A percentile compares a stretch with the other conserved stretches of the same genome.
phyloP scores from a whole-genome alignment of 2,329 filamentous ascomycete genomes.

The Bipolaris victoriae region DNA sequence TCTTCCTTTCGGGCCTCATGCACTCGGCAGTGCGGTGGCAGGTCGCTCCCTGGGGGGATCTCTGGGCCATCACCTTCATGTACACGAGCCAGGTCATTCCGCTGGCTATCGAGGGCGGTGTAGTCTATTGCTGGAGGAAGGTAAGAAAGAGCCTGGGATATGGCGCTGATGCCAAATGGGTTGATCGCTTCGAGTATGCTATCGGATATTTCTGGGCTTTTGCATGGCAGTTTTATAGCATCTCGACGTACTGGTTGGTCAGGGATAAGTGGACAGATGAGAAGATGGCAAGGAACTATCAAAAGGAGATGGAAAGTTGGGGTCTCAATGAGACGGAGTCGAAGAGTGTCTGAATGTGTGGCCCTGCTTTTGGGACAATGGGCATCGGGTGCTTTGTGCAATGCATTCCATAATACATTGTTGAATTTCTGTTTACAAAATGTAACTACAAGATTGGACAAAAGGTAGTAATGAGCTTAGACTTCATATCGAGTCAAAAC shows the following conservation, averaged over 20 bases:
- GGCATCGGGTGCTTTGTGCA: neutral
- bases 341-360: neutral
- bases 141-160: conserved; percentile 3
- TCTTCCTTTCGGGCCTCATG: conserved; percentile 23
- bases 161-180: neutral
- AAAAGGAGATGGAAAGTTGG: neutral
- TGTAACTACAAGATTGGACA: too few relatives aligned
- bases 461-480: too few relatives aligned
- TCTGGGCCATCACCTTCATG: conserved; percentile 22
- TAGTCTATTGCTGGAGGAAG: conserved; percentile 13
- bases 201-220: conserved; percentile 26
- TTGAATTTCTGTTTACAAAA: too few relatives aligned
- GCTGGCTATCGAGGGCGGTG: conserved; percentile 20
- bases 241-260: conserved; percentile 20
- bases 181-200: conserved; percentile 12
- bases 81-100: conserved; percentile 29
- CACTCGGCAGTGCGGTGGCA: conserved; percentile 22
- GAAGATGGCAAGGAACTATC: neutral
- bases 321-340: conserved; percentile 2
- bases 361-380: neutral
- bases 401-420: too few relatives aligned
- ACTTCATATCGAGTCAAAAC: too few relatives aligned
- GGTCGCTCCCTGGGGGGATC: conserved; percentile 13
- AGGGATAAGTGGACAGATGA: conserved; percentile 21
- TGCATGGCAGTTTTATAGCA: conserved; percentile 28